Evolutionary conservation across 306 rosid genomes (phyloP), one percentile per base, ranked within the genome.

Genomic region (barrel medic (Medicago truncatula)): DNA sequence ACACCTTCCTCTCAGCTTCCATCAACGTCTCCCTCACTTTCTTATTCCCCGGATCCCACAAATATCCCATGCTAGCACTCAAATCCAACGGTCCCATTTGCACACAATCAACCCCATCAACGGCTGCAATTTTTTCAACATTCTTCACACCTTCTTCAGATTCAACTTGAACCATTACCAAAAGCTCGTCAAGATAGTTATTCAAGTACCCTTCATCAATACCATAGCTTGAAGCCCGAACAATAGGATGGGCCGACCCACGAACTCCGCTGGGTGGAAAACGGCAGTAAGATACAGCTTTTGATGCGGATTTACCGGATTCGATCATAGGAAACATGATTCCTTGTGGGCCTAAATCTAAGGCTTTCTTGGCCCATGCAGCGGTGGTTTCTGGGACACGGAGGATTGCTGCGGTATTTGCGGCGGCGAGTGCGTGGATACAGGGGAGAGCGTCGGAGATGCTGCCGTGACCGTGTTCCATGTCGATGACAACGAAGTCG

Each of bases 81-180:
- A 94, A 84, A 85, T 95, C 97, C 83, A 87, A 71, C 77, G 98
- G 92, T 1, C 97, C 90, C 96, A 94, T 92, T 66, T 94, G 96
- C 34, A 94, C 73, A 60, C 93, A 87, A 40, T 94, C 98, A 1
- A 92, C 96, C 0, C 95, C 95, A n/a, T 89, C 95, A 4, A 90
- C 92, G 58, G 83, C 85, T 2, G 86, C 83, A 28, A 92, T 92
- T 65, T 85, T 89, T 0, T 70, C 79, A 0, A 54, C 81, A 7
- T 83, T 70, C 76, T 58, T 70, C 21, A 82, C 98, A 1, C 90
- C 96, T 20, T 87, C 81, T 44, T 53, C 75, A 9, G 91, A 80
- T 58, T 89, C 92, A 62, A 89, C 85, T 71, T 90, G 93, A 75
- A 95, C 87, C 94, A 92, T 85, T 38, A 92, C 62, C 49, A 95